phyloP scores from a whole-genome alignment of 2,329 filamentous ascomycete species.

The Aureobasidium sp. region DNA sequence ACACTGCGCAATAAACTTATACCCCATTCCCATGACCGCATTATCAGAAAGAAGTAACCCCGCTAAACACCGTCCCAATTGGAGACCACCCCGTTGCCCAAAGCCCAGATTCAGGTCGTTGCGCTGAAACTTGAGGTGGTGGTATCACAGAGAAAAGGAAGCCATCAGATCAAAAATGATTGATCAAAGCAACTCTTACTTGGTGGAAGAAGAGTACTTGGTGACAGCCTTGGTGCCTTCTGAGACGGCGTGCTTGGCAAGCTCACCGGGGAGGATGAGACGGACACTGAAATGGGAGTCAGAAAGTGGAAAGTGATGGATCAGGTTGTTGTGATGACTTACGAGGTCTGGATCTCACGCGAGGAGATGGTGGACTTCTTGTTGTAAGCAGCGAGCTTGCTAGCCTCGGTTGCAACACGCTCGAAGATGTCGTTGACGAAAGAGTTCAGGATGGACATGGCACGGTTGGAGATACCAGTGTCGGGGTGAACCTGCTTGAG shows the following conservation, averaged over 20 bases:
- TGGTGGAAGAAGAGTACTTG: slow-evolving; percentile 99
- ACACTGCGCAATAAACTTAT: slow-evolving; percentile 24
- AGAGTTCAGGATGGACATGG: slow-evolving; percentile 99
- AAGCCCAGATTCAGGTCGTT: slow-evolving; percentile 12
- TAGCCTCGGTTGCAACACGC: slow-evolving; percentile 96
- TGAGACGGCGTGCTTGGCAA: slow-evolving; percentile 98
- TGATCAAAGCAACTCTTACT: slow-evolving; percentile 56
- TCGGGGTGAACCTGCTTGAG: slow-evolving; percentile 99
- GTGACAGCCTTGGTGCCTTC: slow-evolving; percentile 99
- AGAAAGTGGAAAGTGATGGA: not conserved
- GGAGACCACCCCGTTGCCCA: slow-evolving; percentile 16
- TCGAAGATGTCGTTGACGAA: slow-evolving; percentile 99
- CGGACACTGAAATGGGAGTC: slow-evolving; percentile 50
- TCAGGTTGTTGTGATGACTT: slow-evolving; percentile 19
- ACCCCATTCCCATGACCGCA: slow-evolving; percentile 46
- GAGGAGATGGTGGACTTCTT: slow-evolving; percentile 99
- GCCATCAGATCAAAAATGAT: slow-evolving; percentile 11
- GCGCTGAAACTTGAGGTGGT: slow-evolving; percentile 15
- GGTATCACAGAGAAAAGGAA: slow-evolving; percentile 20
- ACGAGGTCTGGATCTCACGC: slow-evolving; percentile 95
- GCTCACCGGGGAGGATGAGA: slow-evolving; percentile 94
- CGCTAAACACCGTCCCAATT: slow-evolving; percentile 29
- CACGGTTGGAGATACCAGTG: slow-evolving; percentile 99
- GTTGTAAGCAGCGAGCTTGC: slow-evolving; percentile 99
- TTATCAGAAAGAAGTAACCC: slow-evolving; percentile 36